A percentile compares a stretch with the other conserved stretches of the same genome.
phyloP scores from a whole-genome alignment of 2,329 filamentous ascomycete species.

The Calonectria fujianensis region DNA sequence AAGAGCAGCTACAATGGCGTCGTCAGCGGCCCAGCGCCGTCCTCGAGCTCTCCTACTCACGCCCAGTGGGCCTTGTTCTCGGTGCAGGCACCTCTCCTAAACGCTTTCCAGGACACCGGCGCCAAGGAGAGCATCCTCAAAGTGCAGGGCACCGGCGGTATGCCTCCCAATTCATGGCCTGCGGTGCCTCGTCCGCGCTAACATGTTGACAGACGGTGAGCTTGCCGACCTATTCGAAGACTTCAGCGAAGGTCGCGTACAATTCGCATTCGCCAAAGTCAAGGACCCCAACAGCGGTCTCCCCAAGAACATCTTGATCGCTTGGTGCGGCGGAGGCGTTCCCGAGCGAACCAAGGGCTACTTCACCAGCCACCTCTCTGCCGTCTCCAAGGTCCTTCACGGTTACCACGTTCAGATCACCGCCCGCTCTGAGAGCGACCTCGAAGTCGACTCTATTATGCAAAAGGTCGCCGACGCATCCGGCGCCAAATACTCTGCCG shows the following conservation, averaged over 20 bases:
- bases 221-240: slow-evolving; percentile 93
- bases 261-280: slow-evolving; percentile 97
- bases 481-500: slow-evolving; percentile 92
- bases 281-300: slow-evolving; percentile 93
- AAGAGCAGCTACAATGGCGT: slow-evolving; percentile 84
- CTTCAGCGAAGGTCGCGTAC: slow-evolving; percentile 96
- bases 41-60: slow-evolving; percentile 84
- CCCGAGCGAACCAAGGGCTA: slow-evolving; percentile 99
- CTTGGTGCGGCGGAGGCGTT: slow-evolving; percentile 97
- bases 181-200: slow-evolving; percentile 40
- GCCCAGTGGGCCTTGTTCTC: slow-evolving; percentile 96
- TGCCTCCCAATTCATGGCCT: slow-evolving; percentile 44
- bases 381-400: slow-evolving; percentile 93
- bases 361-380: slow-evolving; percentile 94
- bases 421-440: slow-evolving; percentile 91
- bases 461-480: slow-evolving; percentile 97
- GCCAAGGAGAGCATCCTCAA: slow-evolving; percentile 96
- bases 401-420: slow-evolving; percentile 99
- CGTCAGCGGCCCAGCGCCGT: slow-evolving; percentile 70
- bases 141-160: slow-evolving; percentile 93
- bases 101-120: slow-evolving; percentile 90
- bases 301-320: slow-evolving; percentile 94
- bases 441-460: slow-evolving; percentile 90
- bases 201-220: slow-evolving; percentile 83
- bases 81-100: slow-evolving; percentile 92